These are phyloP conservation scores for Waltiozyma sp. DNA, from an alignment of 1,139 yeast species.

Conservation along the genomic window DNA sequence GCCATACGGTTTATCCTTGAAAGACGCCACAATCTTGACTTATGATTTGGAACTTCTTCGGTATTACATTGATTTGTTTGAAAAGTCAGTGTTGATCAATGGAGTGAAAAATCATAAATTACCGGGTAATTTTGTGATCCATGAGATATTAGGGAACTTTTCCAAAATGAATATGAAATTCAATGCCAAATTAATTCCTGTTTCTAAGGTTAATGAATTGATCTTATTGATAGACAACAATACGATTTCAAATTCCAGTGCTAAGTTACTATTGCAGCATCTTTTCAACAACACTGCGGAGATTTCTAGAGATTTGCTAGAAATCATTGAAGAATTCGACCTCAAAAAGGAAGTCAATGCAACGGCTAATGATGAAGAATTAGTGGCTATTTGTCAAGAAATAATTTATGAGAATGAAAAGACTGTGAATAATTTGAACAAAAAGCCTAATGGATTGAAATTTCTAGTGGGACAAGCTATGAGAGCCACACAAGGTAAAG, in stretches of 20 bases:
- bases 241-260: conserved; percentile 46
- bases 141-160: conserved; percentile 66
- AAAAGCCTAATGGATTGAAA: conserved; percentile 36
- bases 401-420: conserved; percentile 43
- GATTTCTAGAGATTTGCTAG: conserved; percentile 21
- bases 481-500: conserved; percentile 63
- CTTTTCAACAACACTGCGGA: conserved; percentile 34
- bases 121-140: conserved; percentile 76
- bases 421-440: conserved; percentile 46
- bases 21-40: conserved; percentile 56
- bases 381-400: conserved; percentile 41
- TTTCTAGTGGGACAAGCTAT: conserved; percentile 79
- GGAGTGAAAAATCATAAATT: conserved; percentile 23
- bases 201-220: conserved; percentile 31
- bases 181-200: conserved; percentile 26
- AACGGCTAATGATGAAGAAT: conserved; percentile 29
- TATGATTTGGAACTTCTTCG: conserved; percentile 39
- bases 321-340: conserved; percentile 45
- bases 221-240: conserved; percentile 28
- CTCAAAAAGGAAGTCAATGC: conserved; percentile 24
- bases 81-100: conserved; percentile 10
- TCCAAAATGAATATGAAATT: conserved; percentile 38
- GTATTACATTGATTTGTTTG: conserved; percentile 19
- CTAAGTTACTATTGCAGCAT: conserved; percentile 49
- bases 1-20: conserved; percentile 52